Base-by-base conservation (phyloP, 2,329 filamentous ascomycete genomes). In the Fusarium caatingaense region DNA sequence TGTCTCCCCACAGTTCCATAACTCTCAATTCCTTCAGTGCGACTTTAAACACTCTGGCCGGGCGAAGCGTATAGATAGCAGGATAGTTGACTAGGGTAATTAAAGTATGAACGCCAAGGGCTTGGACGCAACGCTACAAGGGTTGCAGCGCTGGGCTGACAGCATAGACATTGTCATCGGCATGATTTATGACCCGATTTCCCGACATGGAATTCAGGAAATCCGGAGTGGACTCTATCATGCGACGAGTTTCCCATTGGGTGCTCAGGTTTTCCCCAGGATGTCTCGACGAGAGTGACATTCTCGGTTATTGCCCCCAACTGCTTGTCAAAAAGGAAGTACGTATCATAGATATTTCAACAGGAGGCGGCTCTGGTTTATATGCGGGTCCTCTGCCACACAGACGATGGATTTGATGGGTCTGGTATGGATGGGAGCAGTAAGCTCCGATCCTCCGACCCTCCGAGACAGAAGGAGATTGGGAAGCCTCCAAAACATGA, bases 101-200 rank as follows among this genome's bases (percentile, higher is more conserved):
- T 47, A 47, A 13, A 47, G 45, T 47, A 47, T n/a, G 20, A 21
- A 12, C 34, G 64, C 64, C 49, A 62, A 66, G 63, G 23, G 21
- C 18, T n/a, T 44, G 28, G 32, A 64, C 50, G 58, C 42, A 48
- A 44, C 34, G 34, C 48, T 42, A 37, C 47, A 42, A 44, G 51
- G 51, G n/a, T 64, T 64, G 40, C 12, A 42, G 25, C 30, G 32
- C 61, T 66, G 44, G 61, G 62, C 47, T 61, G 55, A 66, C 49
- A 44, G 16, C 28, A 55, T 64, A 12, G 25, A 56, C 30, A 32
- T 32, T 41, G 37, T 49, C 41, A 55, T 66, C 63, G 63, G 63
- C 55, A 4, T 66, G 56, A 66, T 66, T 66, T 61, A 66, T 55
- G 45, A 10, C 37, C 63, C 63, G 63, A 64, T 30, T 32, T 21